Conservation (phyloP, 495 filamentous ascomycete genomes). For the Rostrohypoxylon terebratum region DNA sequence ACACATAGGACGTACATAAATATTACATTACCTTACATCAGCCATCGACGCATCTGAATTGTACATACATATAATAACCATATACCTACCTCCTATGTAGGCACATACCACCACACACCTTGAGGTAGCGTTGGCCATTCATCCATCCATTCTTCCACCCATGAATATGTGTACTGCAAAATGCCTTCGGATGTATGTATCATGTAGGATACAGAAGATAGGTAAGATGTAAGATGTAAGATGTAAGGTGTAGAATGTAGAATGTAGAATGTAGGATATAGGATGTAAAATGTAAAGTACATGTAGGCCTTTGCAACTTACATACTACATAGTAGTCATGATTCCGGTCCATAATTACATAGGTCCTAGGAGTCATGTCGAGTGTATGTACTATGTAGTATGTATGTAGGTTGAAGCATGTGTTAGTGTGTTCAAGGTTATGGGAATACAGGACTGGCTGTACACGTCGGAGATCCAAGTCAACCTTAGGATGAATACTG, state of each 20-base stretch:
- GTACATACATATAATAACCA: slow-evolving; percentile 3
- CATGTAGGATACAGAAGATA: not conserved
- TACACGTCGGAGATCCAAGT: slow-evolving; percentile 24
- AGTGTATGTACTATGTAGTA: not conserved
- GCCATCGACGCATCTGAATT: not conserved
- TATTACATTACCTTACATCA: slow-evolving; percentile 1
- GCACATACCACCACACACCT: not conserved
- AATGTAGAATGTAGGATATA: not conserved
- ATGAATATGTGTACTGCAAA: not conserved
- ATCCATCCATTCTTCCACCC: not conserved
- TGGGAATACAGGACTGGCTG: not conserved
- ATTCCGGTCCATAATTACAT: not conserved
- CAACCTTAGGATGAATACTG: not conserved
- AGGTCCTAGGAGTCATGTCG: not conserved
- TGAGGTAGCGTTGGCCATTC: not conserved
- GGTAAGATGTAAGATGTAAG: not conserved
- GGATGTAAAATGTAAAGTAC: not conserved
- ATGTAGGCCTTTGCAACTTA: slow-evolving; percentile 5
- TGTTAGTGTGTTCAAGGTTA: too few relatives aligned
- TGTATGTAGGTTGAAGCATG: not conserved
- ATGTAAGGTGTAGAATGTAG: not conserved
- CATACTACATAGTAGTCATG: slow-evolving; percentile 3
- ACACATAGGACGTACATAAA: not conserved
- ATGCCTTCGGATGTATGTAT: not conserved
- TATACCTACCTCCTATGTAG: slow-evolving; percentile 9